Conservation (phyloP, 2,329 filamentous ascomycete genomes). For the Cytospora leucostoma region DNA sequence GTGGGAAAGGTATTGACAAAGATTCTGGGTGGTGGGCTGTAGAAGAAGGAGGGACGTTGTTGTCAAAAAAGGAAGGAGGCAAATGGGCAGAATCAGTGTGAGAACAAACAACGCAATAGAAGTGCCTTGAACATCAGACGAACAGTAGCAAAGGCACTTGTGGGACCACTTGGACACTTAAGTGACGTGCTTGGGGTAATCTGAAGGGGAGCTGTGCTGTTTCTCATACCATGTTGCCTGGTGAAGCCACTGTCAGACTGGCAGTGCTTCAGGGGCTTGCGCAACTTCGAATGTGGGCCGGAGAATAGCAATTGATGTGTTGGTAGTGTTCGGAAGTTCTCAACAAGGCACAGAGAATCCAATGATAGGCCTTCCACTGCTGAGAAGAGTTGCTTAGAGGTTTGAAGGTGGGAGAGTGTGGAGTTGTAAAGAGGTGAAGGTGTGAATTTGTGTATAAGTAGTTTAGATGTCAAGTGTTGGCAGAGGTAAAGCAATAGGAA, state of each 20-base stretch:
- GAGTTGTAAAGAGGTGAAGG: background rate
- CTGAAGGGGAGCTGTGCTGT: background rate
- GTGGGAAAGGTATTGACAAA: too few relatives aligned
- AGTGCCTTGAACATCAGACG: background rate
- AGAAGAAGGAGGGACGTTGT: background rate
- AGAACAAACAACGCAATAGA: background rate
- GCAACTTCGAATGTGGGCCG: background rate
- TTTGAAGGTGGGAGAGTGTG: background rate
- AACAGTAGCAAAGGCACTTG: background rate
- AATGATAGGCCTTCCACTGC: background rate
- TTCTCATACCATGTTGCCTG: conserved; percentile 6
- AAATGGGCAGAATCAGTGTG: background rate
- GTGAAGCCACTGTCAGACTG: background rate
- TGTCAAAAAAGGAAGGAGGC: background rate
- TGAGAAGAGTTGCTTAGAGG: background rate
- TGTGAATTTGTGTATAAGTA: background rate
- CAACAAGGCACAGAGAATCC: background rate
- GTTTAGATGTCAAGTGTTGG: background rate
- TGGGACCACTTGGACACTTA: background rate
- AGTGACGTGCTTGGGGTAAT: background rate
- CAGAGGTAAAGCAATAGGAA: background rate
- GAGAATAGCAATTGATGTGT: background rate
- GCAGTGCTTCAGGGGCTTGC: background rate
- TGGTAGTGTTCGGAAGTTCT: background rate
- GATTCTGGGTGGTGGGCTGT: background rate